These are phyloP conservation scores for Fusarium nematophilum DNA, from an alignment of 2,329 filamentous ascomycete species.

Conservation along the genomic window DNA sequence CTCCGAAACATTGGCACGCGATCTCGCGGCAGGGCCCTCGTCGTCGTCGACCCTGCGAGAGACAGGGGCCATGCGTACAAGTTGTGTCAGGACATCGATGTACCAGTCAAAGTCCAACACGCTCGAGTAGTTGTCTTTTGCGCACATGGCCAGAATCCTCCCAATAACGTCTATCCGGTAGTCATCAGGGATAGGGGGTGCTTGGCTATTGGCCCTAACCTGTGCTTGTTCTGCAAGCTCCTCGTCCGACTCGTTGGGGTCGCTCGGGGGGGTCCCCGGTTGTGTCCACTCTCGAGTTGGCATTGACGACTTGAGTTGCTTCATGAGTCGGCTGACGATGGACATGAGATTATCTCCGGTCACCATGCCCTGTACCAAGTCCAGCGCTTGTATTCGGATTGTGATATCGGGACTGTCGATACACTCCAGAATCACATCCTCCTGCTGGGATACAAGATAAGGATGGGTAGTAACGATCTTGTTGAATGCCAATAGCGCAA, in stretches of 20 bases:
- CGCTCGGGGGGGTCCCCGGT: conserved; percentile 58
- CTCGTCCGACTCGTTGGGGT: conserved; percentile 61
- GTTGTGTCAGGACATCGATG: conserved; percentile 86
- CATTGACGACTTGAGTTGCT: conserved; percentile 79
- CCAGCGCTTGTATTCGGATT: conserved; percentile 91
- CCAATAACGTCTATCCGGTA: conserved; percentile 87
- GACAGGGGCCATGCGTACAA: conserved; percentile 77
- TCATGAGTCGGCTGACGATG: conserved; percentile 88
- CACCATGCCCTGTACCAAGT: conserved; percentile 94
- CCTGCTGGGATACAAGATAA: conserved; percentile 87
- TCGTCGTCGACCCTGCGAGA: conserved; percentile 56
- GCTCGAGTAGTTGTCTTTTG: conserved; percentile 86
- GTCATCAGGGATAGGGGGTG: conserved; percentile 80
- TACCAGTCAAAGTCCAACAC: conserved; percentile 98
- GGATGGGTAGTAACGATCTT: conserved; percentile 92
- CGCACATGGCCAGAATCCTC: conserved; percentile 89
- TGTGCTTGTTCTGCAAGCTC: conserved; percentile 54
- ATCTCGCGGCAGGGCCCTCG: conserved; percentile 44
- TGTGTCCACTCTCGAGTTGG: conserved; percentile 60
- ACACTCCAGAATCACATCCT: conserved; percentile 96
- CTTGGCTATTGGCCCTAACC: conserved; percentile 49
- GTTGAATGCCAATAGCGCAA: conserved; percentile 93
- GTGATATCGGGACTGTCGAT: conserved; percentile 97
- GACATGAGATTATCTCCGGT: conserved; percentile 84
- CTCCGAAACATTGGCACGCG: conserved; percentile 66